Base-by-base conservation (phyloP, 148 eudicot genomes). In the Spergularia bocconei region DNA sequence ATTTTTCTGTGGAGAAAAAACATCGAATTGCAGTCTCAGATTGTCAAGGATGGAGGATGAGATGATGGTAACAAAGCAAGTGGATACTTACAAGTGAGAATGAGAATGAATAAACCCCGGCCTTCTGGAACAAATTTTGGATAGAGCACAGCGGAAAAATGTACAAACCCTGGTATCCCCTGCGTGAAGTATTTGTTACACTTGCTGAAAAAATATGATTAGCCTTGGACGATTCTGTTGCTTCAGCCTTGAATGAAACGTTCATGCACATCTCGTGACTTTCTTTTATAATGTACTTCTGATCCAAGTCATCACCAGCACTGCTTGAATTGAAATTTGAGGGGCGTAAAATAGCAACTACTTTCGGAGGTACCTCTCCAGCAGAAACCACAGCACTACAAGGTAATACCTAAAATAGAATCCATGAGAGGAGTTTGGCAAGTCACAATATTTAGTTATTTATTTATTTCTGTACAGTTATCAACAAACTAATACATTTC, bases 271-370 rank as follows among this genome's bases (percentile, higher is more conserved):
- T 87, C 68, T 90, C 89, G 60, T 66, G 61, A 70, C 71, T 70
- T 38, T 85, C 88, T 74, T 63, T 80, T 68, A 84, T 66, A 39
- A 92, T 87, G 74, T 77, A 82, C 66, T 87, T 92, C 51, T 88
- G 90, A 70, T 89, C 83, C 70, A 91, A 44, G 29, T 23, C 71
- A 51, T 80, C 81, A 17, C 76, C 47, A 11, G 14, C 20, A 72
- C 55, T 29, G 16, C 78, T 70, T 63, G 84, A 63, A 82, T 33
- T 57, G 57, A 74, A 90, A 66, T 77, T 70, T 7, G 81, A 76
- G 59, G 94, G 94, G 19, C 94, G 89, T 55, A 92, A 41, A 55
- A 92, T 84, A 62, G 91, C 97, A 62, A 82, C 85, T 61, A 90
- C 71, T 77, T 74, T 81, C 1, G 89, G 94, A 67, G 86, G 82